These are phyloP conservation scores for Collybia sordida DNA, from an alignment of 768 basidiomycete species.

Conservation along the genomic window DNA sequence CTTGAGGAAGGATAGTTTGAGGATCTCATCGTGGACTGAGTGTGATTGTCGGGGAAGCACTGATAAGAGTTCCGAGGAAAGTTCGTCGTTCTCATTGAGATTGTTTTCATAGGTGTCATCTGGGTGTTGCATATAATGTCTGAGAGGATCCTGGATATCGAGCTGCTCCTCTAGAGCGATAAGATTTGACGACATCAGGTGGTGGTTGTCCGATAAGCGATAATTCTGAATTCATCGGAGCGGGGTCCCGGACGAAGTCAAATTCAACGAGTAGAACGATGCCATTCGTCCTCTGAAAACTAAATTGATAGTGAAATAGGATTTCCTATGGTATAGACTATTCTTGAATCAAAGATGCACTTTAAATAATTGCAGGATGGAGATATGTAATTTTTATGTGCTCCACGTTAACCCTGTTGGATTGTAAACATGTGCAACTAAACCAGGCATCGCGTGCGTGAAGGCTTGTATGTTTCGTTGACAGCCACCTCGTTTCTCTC, in stretches of 20 bases:
- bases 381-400: constrained; percentile 4
- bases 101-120: constrained; percentile 24
- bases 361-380: not conserved
- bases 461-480: constrained; percentile 5
- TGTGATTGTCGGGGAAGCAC: constrained; percentile 56
- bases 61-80: constrained; percentile 24
- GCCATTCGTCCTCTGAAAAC: not conserved
- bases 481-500: constrained; percentile 4
- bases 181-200: constrained; percentile 12
- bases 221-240: too few relatives aligned
- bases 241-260: not conserved
- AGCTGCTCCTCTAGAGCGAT: constrained; percentile 54
- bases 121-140: constrained; percentile 51
- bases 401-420: not conserved
- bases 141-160: constrained; percentile 57
- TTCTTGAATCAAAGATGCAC: not conserved
- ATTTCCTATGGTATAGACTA: too few relatives aligned
- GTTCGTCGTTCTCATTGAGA: constrained; percentile 6
- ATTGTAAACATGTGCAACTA: constrained; percentile 33
- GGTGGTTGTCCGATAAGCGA: constrained; percentile 4
- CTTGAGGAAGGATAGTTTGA: constrained; percentile 41
- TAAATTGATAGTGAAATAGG: too few relatives aligned
- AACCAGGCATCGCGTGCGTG: constrained; percentile 1
- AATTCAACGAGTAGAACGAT: not conserved
- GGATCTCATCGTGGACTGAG: constrained; percentile 46